Evolutionary conservation across 768 basidiomycete species (phyloP).

Genomic region (Lenzites betulinus): DNA sequence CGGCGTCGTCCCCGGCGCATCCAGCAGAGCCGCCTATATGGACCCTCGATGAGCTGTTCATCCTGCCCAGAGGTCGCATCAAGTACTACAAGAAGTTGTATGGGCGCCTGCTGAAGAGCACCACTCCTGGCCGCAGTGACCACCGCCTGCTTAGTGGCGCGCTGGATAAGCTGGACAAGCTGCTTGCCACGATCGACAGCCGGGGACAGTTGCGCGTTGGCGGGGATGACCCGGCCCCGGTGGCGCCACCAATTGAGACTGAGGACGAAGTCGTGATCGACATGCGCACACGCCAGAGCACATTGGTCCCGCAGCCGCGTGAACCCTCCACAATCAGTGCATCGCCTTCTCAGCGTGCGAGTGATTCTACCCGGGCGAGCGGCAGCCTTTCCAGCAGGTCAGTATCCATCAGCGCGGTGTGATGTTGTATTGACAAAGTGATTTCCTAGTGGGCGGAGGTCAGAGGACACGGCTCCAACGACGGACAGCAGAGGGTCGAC

Average conservation of each 20-base stretch:
- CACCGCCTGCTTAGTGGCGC: conserved; percentile 80
- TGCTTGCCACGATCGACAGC: conserved; percentile 68
- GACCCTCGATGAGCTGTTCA: conserved; percentile 88
- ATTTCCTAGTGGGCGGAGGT: conserved; percentile 54
- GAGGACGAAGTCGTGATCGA: conserved; percentile 64
- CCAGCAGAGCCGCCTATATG: conserved; percentile 51
- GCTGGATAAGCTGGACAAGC: conserved; percentile 72
- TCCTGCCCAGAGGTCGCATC: conserved; percentile 80
- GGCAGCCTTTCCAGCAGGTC: conserved; percentile 60
- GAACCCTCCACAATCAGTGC: conserved; percentile 6
- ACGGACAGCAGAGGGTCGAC: conserved; percentile 55
- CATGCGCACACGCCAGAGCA: conserved; percentile 42
- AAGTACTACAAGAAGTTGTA: conserved; percentile 94
- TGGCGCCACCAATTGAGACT: conserved; percentile 34
- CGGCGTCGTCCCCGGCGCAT: conserved; percentile 36
- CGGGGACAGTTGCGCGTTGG: conserved; percentile 59
- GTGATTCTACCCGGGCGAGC: conserved; percentile 28
- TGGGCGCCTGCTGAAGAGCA: conserved; percentile 80
- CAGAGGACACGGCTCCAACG: conserved; percentile 58
- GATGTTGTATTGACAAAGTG: background rate
- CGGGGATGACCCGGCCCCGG: conserved; percentile 13
- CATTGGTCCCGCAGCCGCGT: conserved; percentile 13
- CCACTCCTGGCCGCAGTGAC: conserved; percentile 83
- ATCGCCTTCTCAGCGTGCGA: conserved; percentile 27
- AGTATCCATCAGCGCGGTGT: conserved; percentile 27